Evolutionary conservation across 176 grass and related monocot species (phyloP), one percentile per base, ranked within the genome.

Genomic region (Rhipidocladum racemiflorum): DNA sequence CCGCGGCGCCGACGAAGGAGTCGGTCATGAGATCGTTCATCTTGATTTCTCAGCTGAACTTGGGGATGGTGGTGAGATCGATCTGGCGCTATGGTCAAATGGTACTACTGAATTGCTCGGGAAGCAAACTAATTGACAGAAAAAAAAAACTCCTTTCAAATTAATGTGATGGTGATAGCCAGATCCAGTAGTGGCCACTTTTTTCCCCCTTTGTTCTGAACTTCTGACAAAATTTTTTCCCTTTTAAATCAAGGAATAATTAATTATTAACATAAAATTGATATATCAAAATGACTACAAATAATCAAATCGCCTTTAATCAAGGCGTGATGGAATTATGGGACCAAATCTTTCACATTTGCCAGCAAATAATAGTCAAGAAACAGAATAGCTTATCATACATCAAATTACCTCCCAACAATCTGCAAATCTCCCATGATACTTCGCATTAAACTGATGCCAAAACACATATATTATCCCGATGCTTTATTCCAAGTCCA

Each of bases 11-110:
- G 61, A 76, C 68, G 88, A 90, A 93, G 57, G 94, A 96, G 14
- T 82, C 70, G 1, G 80, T 85, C 80, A 91, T 85, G 29, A 97
- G 84, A 43, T 91, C 79, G 83, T 92, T 90, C 93, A 97, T 93
- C 71, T 60, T 65, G 34, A 57, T 57, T 11, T 24, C 20, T 57
- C 4, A 57, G 15, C 34, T 11, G 3, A 14, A 51, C 40, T 38
- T 40, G 0, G 50, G 35, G 50, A 12, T 35, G 44, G 28, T 21
- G 17, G 0, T 49, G 38, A 68, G 46, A 54, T 55, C 50, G 65
- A 85, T 62, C 54, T 70, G 50, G 51, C 15, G 48, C 6, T 48
- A 25, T 78, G 25, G 56, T 69, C 28, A 69, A 81, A 24, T 68
- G 51, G 3, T 20, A 13, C 63, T 25, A 55, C 39, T 61, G 29